phyloP scores from a whole-genome alignment of 2,329 filamentous ascomycete genomes.

The Cercospora sp. region DNA sequence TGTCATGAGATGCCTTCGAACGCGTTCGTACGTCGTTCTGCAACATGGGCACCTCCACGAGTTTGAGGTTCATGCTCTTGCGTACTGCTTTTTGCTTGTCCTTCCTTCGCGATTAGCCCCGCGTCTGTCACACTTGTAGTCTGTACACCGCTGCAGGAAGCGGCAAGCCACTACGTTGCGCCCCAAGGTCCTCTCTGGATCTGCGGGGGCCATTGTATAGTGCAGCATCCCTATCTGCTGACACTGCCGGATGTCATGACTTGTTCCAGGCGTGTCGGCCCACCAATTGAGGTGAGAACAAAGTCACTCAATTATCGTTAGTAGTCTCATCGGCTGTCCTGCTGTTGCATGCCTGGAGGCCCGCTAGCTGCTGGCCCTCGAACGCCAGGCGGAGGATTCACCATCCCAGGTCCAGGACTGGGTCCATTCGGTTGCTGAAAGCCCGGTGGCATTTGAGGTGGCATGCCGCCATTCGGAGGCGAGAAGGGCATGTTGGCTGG shows the following conservation, averaged over 20 bases:
- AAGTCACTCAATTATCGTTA: not conserved
- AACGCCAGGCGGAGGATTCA: conserved; percentile 24
- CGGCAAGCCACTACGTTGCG: not conserved
- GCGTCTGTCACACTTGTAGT: not conserved
- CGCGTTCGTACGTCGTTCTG: not conserved
- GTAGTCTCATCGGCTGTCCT: conserved; percentile 8
- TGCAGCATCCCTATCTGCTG: not conserved
- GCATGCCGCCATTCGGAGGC: conserved; percentile 35
- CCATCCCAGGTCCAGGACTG: conserved; percentile 21
- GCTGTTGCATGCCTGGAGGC: conserved; percentile 14
- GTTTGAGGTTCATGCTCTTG: not conserved
- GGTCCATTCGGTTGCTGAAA: conserved; percentile 24
- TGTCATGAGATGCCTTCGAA: too few relatives aligned
- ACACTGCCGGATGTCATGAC: not conserved
- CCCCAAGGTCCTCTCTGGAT: not conserved
- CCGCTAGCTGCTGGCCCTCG: conserved; percentile 22
- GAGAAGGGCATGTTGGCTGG: conserved; percentile 35
- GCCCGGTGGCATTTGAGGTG: conserved; percentile 21
- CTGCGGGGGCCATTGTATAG: not conserved
- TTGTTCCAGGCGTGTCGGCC: not conserved
- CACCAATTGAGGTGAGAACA: not conserved
- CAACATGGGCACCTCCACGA: not conserved
- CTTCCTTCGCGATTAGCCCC: not conserved
- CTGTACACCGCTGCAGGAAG: not conserved
- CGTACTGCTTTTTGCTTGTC: not conserved